A percentile compares a stretch with the other conserved stretches of the same genome.
Evolutionary conservation across 768 basidiomycete genomes (phyloP).

Genomic region (Lyophyllum atratum): DNA sequence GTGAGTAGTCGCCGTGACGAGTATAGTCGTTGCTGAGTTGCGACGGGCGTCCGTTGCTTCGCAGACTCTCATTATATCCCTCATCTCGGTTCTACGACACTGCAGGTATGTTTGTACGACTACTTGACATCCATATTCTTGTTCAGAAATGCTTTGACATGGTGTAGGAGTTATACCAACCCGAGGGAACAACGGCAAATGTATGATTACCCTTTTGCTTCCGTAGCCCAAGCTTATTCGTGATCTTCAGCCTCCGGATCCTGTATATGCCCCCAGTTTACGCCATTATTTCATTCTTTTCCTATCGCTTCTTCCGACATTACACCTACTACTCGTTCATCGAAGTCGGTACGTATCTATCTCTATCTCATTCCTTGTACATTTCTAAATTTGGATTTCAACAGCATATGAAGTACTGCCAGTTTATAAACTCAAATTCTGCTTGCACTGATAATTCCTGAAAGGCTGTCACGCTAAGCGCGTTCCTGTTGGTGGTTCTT

Average conservation of each 20-base stretch:
- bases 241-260: conserved; percentile 59
- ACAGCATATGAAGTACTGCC: conserved; percentile 65
- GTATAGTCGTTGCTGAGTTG: neutral
- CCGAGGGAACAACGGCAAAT: conserved; percentile 79
- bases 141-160: neutral
- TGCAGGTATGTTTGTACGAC: conserved; percentile 60
- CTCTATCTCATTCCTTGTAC: neutral
- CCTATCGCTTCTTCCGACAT: conserved; percentile 79
- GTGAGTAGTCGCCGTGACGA: conserved; percentile 33
- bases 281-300: conserved; percentile 82
- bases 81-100: conserved; percentile 56
- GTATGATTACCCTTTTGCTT: conserved; percentile 36
- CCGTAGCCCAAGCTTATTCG: neutral
- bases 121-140: neutral
- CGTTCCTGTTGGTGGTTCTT: conserved; percentile 67
- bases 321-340: conserved; percentile 60
- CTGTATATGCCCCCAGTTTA: conserved; percentile 85
- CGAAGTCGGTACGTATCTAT: conserved; percentile 37
- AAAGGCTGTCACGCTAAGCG: conserved; percentile 80
- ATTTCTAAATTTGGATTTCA: neutral
- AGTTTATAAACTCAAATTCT: neutral
- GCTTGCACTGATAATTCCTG: neutral
- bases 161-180: conserved; percentile 66
- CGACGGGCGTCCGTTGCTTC: neutral
- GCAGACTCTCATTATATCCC: conserved; percentile 64